phyloP scores from a whole-genome alignment of 2,329 filamentous ascomycete species.

The Aspergillus carbonarius region DNA sequence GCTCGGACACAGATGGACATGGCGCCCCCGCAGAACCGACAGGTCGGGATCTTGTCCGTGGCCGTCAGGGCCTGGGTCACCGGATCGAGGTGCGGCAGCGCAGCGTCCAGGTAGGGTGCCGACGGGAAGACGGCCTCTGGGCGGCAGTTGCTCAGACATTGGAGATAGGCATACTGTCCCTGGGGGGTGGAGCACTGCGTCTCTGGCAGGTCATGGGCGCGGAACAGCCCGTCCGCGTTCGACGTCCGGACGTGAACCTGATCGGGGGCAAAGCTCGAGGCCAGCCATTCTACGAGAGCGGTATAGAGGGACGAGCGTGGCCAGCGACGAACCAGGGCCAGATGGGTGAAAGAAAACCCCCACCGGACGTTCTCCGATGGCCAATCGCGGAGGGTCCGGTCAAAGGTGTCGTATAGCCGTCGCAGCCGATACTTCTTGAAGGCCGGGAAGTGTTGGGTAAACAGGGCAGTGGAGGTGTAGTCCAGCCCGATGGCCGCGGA shows the following conservation, averaged over 20 bases:
- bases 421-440: constrained; percentile 32
- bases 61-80: constrained; percentile 16
- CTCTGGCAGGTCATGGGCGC: constrained; percentile 18
- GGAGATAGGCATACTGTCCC: constrained; percentile 21
- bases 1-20: constrained; percentile 24
- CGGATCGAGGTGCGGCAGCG: constrained; percentile 17
- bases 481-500: constrained; percentile 24
- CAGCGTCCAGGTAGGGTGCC: constrained; percentile 17
- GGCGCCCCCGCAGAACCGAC: constrained; percentile 20
- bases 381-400: constrained; percentile 16
- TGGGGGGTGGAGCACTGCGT: constrained; percentile 20
- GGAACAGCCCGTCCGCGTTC: constrained; percentile 23
- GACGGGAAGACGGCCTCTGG: constrained; percentile 20
- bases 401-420: constrained; percentile 22
- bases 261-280: background rate
- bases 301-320: constrained; percentile 10
- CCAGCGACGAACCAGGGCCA: constrained; percentile 20
- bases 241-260: constrained; percentile 21
- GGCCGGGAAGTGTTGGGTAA: constrained; percentile 21
- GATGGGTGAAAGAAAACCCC: constrained; percentile 24
- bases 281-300: background rate
- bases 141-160: constrained; percentile 22
- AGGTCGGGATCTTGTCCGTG: constrained; percentile 12
- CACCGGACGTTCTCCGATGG: constrained; percentile 17
- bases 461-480: constrained; percentile 25